A percentile compares a stretch with the other conserved stretches of the same genome.
Evolutionary conservation across 2,329 filamentous ascomycete species (phyloP).

Genomic region (Clarireedia homoeocarpa): DNA sequence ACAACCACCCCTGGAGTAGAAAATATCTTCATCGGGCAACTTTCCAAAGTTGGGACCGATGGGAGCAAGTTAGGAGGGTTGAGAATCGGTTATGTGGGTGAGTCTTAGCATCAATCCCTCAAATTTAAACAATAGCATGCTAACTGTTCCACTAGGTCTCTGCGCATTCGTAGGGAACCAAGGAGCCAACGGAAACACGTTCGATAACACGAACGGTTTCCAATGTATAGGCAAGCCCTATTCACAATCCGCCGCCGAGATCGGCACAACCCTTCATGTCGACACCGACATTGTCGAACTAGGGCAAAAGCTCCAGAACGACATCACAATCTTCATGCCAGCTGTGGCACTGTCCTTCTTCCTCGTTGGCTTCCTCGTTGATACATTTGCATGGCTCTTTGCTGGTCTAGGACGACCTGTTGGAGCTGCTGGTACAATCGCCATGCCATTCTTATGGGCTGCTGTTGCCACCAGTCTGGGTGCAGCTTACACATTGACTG

Average conservation of each 20-base stretch:
- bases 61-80: not conserved
- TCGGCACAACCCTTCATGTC: not conserved
- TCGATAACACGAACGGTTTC: slow-evolving; percentile 3
- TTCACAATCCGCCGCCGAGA: not conserved
- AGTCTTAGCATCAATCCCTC: not conserved
- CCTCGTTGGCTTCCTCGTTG: not conserved
- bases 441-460: slow-evolving; percentile 5
- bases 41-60: not conserved
- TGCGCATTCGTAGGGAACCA: slow-evolving; percentile 5
- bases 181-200: slow-evolving; percentile 3
- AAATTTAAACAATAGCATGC: not conserved
- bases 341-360: not conserved
- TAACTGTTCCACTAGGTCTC: not conserved
- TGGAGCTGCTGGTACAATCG: not conserved
- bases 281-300: not conserved
- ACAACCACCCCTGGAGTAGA: slow-evolving; percentile 3
- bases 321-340: slow-evolving; percentile 3
- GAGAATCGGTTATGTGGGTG: slow-evolving; percentile 4
- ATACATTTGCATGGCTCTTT: slow-evolving; percentile 1
- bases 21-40: slow-evolving; percentile 1
- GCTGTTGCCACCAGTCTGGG: not conserved
- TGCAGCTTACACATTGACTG: slow-evolving; percentile 1
- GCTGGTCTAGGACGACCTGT: slow-evolving; percentile 2
- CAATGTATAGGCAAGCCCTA: slow-evolving; percentile 7
- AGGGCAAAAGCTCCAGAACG: slow-evolving; percentile 2